Conservation (phyloP, 306 rosid species). For the Lathyrus tuberosus region DNA sequence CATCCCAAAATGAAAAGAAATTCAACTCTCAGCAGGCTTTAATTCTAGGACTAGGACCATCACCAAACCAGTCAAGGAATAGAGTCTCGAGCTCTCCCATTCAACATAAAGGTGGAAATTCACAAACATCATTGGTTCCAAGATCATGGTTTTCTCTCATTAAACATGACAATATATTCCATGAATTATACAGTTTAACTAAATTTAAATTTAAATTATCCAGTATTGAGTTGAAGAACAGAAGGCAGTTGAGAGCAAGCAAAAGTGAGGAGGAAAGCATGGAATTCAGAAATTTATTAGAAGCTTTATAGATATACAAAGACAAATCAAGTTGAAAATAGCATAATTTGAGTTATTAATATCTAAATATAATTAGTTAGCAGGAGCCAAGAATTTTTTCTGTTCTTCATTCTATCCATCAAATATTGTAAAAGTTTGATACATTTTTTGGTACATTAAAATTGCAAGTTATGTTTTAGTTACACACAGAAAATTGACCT, state of each 20-base stretch:
- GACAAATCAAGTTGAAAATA: slow-evolving; percentile 4
- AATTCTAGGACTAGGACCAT: too few relatives aligned
- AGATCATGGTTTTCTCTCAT: too few relatives aligned
- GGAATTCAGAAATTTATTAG: neutral
- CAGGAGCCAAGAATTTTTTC: slow-evolving; percentile 3
- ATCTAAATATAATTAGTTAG: slow-evolving; percentile 7
- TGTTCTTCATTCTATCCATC: neutral
- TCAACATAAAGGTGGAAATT: too few relatives aligned
- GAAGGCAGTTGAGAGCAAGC: neutral
- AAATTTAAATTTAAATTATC: neutral
- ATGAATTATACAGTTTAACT: slow-evolving; percentile 15
- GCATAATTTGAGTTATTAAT: slow-evolving; percentile 6
- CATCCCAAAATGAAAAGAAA: too few relatives aligned
- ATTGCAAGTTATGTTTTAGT: neutral
- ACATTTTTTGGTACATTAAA: neutral
- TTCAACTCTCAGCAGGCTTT: too few relatives aligned
- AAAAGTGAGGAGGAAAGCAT: neutral
- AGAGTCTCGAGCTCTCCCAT: too few relatives aligned
- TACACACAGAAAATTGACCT: neutral
- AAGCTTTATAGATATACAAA: neutral
- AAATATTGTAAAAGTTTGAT: slow-evolving; percentile 1
- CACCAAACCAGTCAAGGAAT: too few relatives aligned
- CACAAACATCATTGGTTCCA: too few relatives aligned
- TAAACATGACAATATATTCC: neutral
- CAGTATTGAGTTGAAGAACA: neutral